A percentile compares a stretch with the other conserved stretches of the same genome.
These are phyloP conservation scores for Neonectria punicea DNA, from an alignment of 2,329 filamentous ascomycete species.

Conservation along the genomic window DNA sequence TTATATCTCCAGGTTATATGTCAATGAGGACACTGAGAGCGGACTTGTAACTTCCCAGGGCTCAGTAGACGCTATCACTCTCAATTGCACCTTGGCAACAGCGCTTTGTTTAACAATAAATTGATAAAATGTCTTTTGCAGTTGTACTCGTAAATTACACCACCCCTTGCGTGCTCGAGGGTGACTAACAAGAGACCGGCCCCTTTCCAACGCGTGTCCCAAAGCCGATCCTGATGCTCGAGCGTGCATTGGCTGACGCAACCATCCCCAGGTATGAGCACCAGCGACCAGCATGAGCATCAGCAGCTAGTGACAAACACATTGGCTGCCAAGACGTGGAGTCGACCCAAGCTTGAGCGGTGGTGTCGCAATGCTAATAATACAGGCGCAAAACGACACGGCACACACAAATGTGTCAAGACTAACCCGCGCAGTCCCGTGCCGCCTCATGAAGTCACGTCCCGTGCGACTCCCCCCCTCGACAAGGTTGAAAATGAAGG, in stretches of 20 bases:
- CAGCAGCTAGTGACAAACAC: conserved; percentile 9
- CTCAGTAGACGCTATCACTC: too few species aligned
- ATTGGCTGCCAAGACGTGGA: not conserved
- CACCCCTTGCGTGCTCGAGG: too few species aligned
- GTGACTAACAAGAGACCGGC: not conserved
- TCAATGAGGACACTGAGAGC: too few species aligned
- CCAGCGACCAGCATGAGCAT: not conserved
- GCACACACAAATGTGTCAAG: too few species aligned
- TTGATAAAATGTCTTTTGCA: too few species aligned
- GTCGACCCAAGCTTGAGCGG: not conserved
- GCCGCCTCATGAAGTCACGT: conserved; percentile 14
- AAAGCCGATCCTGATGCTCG: not conserved
- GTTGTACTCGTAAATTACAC: too few species aligned
- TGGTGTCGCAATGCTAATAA: not conserved
- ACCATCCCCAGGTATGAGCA: conserved; percentile 1
- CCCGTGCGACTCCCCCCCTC: conserved; percentile 10
- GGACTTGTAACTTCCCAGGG: too few species aligned
- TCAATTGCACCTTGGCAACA: too few species aligned
- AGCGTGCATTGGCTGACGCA: conserved; percentile 11
- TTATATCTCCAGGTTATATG: too few species aligned
- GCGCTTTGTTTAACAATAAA: too few species aligned
- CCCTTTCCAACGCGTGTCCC: conserved; percentile 4
- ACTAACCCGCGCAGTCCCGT: not conserved
- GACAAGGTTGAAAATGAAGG: not conserved
- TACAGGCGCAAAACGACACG: not conserved